Evolutionary conservation across 192 early-diverging fungal genomes (phyloP).

Genomic region (Rhizophlyctis rosea): DNA sequence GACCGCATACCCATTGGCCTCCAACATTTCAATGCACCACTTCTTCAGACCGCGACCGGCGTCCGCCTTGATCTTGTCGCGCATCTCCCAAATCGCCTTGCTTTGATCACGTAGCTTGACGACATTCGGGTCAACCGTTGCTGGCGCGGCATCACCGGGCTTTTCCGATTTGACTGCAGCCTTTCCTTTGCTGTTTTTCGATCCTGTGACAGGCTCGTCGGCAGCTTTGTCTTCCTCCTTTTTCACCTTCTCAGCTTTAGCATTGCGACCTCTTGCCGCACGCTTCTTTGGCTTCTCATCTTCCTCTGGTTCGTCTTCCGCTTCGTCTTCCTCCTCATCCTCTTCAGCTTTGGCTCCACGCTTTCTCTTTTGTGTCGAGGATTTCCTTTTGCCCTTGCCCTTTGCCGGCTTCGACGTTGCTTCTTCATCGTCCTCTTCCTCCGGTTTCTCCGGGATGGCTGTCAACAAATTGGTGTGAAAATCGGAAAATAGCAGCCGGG

Average conservation of each 20-base stretch:
- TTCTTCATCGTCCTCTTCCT: too few relatives aligned
- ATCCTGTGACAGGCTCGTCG: background rate
- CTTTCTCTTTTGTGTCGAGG: too few relatives aligned
- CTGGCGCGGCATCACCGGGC: background rate
- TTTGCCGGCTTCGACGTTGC: too few relatives aligned
- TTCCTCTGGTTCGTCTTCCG: background rate
- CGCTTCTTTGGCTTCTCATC: background rate
- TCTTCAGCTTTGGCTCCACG: background rate
- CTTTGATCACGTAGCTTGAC: conserved; percentile 18
- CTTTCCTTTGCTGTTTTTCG: conserved; percentile 6
- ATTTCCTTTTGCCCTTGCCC: too few relatives aligned
- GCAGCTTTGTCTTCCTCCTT: background rate
- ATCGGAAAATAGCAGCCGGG: too few relatives aligned
- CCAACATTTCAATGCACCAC: background rate
- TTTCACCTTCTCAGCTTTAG: background rate
- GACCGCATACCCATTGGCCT: conserved; percentile 5
- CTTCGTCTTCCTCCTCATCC: too few relatives aligned
- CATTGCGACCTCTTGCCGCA: background rate
- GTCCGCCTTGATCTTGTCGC: conserved; percentile 2
- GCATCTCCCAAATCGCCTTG: conserved; percentile 15
- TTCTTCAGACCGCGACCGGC: background rate
- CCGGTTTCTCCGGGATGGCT: too few relatives aligned
- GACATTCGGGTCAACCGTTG: background rate
- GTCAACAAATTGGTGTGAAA: too few relatives aligned
- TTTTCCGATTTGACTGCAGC: conserved; percentile 27